These are phyloP conservation scores for Laguncularia racemosa DNA, from an alignment of 345 rosid species.

Conservation along the genomic window DNA sequence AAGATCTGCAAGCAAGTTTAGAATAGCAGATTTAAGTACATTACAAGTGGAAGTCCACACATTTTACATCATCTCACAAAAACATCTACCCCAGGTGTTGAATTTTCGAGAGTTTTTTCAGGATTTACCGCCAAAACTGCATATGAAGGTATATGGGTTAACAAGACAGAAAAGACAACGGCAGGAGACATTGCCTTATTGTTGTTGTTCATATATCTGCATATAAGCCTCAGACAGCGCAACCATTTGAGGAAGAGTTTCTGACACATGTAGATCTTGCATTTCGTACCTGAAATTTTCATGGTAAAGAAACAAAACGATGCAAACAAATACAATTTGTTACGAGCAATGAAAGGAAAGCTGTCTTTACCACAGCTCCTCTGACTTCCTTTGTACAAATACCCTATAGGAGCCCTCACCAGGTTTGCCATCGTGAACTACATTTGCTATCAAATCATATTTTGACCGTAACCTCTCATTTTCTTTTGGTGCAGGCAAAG, in stretches of 20 bases:
- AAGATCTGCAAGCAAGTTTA: no score
- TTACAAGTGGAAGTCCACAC: no score
- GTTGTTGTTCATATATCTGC: slow-evolving; percentile 97
- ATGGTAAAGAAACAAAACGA: neutral
- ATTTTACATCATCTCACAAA: no score
- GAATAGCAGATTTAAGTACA: no score
- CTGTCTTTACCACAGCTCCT: slow-evolving; percentile 65
- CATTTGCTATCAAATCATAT: slow-evolving; percentile 87
- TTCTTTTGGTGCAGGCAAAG: slow-evolving; percentile 59
- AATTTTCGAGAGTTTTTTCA: no score
- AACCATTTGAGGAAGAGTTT: slow-evolving; percentile 97
- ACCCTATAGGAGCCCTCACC: slow-evolving; percentile 88
- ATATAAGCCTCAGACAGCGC: slow-evolving; percentile 90
- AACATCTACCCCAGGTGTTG: no score
- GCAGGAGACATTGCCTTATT: slow-evolving; percentile 14
- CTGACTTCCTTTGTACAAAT: slow-evolving; percentile 95
- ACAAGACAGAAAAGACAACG: no score
- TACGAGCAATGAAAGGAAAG: neutral
- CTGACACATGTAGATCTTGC: slow-evolving; percentile 96
- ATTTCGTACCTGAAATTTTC: slow-evolving; percentile 77
- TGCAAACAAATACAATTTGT: neutral
- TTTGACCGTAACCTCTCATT: slow-evolving; percentile 54
- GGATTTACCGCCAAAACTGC: no score
- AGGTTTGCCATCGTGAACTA: slow-evolving; percentile 98
- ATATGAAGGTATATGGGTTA: no score